Evolutionary conservation across 768 basidiomycete species (phyloP), one percentile per base, ranked within the genome.

Genomic region (Amanita brunnescens): DNA sequence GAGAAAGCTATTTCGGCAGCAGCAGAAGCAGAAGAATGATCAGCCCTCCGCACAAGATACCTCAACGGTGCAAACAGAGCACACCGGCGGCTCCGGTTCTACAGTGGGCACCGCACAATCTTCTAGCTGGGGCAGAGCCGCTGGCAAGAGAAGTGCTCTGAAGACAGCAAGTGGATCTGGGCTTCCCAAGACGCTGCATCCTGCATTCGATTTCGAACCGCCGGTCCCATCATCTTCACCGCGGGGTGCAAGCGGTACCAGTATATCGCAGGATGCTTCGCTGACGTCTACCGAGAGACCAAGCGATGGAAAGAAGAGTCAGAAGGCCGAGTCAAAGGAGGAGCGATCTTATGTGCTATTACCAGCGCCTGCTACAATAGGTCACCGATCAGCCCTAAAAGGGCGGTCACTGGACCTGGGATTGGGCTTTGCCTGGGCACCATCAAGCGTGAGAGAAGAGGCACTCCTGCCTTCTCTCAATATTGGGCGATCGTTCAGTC

Each of bases 371-470:
- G 29, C 51, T 30, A 61, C 61, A 54, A 56, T 64, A 48, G 67
- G 72, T 0, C 67, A 74, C 55, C 66, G 74, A 32, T 71, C 73
- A 1, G 74, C 74, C 24, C 67, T 70, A 5, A 85, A 83, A 60
- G 84, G 85, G 1, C 81, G 84, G 21, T 87, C 85, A 21, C 64
- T 88, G 33, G 86, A 87, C 62, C 74, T 87, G 7, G 80, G 80
- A 2, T 63, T 87, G 13, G 83, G 83, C 5, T 70, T 88, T 38
- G 68, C 82, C 12, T 87, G 86, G 86, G 86, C 85, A 3, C 82
- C 86, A 18, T 73, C 75, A 30, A 81, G 71, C 55, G 72, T 88
- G 54, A 74, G 76, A 45, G 83, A 86, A 61, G 80, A 82, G 35
- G 77, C 80, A n/a, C 64, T 88, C 30, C 62, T 85, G 54, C 79